Evolutionary conservation across 169 alveolate species (phyloP).

Genomic region (Plasmodium gonderi): DNA sequence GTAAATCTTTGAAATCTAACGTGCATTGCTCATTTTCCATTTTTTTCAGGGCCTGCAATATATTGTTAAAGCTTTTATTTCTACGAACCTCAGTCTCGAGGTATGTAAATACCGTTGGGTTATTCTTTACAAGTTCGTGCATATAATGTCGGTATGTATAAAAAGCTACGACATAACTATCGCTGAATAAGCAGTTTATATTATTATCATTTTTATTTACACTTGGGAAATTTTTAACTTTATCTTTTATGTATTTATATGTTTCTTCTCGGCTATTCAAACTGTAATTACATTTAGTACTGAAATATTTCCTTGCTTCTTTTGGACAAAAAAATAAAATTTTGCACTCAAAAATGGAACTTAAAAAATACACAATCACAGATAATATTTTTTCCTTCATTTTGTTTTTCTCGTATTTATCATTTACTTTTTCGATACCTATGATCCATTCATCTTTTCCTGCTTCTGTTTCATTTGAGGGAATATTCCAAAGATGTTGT

Average conservation of each 20-base stretch:
- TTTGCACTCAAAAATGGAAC: slow-evolving; percentile 59
- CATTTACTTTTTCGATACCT: slow-evolving; percentile 72
- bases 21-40: slow-evolving; percentile 17
- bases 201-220: slow-evolving; percentile 19
- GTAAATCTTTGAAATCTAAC: slow-evolving; percentile 17
- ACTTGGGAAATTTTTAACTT: slow-evolving; percentile 45
- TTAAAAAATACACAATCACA: slow-evolving; percentile 45
- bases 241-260: slow-evolving; percentile 62
- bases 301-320: slow-evolving; percentile 67
- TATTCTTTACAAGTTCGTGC: slow-evolving; percentile 62
- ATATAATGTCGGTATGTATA: slow-evolving; percentile 64
- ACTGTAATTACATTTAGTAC: slow-evolving; percentile 39
- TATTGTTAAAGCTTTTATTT: slow-evolving; percentile 51
- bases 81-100: slow-evolving; percentile 52
- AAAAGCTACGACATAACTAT: slow-evolving; percentile 57
- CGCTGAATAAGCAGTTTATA: slow-evolving; percentile 60
- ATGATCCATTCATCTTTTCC: slow-evolving; percentile 66
- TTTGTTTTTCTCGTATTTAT: slow-evolving; percentile 63
- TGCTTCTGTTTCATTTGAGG: background rate
- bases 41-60: slow-evolving; percentile 29
- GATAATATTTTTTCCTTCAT: slow-evolving; percentile 62
- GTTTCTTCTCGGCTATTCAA: slow-evolving; percentile 58
- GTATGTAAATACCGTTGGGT: slow-evolving; percentile 33
- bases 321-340: slow-evolving; percentile 70
- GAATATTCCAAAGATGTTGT: background rate